phyloP scores from a whole-genome alignment of 2,329 filamentous ascomycete genomes.

The Exophiala aquamarina region DNA sequence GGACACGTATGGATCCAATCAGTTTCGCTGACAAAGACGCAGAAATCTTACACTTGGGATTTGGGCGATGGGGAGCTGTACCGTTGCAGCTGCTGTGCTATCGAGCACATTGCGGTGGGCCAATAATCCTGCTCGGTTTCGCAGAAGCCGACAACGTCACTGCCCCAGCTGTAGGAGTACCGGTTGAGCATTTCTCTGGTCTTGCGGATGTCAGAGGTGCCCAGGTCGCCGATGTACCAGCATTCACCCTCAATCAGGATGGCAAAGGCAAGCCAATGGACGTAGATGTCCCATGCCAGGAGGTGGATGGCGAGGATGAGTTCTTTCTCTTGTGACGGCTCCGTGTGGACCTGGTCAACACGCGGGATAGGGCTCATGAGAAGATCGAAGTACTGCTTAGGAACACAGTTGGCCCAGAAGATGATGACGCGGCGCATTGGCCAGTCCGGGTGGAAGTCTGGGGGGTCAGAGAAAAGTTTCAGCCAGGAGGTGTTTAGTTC shows the following conservation, averaged over 20 bases:
- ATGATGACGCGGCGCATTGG: slow-evolving; percentile 3
- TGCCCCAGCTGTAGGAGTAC: neutral
- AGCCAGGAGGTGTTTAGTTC: slow-evolving; percentile 7
- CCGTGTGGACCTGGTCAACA: neutral
- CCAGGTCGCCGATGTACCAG: slow-evolving; percentile 8
- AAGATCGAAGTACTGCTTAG: neutral
- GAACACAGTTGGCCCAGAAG: slow-evolving; percentile 9
- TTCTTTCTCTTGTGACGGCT: neutral
- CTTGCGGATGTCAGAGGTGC: slow-evolving; percentile 11
- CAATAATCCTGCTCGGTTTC: slow-evolving; percentile 3
- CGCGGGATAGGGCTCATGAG: neutral
- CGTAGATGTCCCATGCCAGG: slow-evolving; percentile 16
- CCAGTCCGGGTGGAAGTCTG: slow-evolving; percentile 4
- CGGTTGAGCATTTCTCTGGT: too few relatives aligned
- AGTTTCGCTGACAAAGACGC: too few relatives aligned
- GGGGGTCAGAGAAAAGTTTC: neutral
- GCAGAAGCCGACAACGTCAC: neutral
- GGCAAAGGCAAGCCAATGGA: slow-evolving; percentile 14
- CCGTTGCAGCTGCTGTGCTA: slow-evolving; percentile 5
- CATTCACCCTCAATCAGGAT: slow-evolving; percentile 12
- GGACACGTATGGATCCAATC: too few relatives aligned
- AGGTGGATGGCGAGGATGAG: slow-evolving; percentile 8
- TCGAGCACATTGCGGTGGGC: slow-evolving; percentile 6
- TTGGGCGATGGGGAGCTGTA: neutral
- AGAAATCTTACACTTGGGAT: too few relatives aligned